Evolutionary conservation across 2,329 filamentous ascomycete species (phyloP).

Genomic region (Penicillium decumbens): DNA sequence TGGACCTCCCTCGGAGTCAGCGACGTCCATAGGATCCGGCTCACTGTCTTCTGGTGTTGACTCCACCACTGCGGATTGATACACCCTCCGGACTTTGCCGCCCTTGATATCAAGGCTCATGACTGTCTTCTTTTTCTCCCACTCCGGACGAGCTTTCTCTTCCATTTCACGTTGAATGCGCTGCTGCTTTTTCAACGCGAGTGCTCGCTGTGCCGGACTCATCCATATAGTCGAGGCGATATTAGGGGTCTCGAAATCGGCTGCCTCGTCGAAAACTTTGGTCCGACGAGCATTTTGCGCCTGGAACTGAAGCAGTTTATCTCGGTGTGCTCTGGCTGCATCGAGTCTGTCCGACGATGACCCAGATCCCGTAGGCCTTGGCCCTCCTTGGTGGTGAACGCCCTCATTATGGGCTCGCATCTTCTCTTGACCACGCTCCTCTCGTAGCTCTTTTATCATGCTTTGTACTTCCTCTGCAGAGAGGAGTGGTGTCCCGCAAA

Average conservation of each 20-base stretch:
- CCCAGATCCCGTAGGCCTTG: conserved; percentile 21
- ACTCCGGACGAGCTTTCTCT: conserved; percentile 78
- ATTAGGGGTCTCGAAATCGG: conserved; percentile 62
- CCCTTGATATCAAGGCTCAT: conserved; percentile 78
- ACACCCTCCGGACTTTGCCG: conserved; percentile 64
- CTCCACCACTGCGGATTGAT: conserved; percentile 33
- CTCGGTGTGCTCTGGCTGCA: conserved; percentile 71
- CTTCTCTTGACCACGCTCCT: conserved; percentile 80
- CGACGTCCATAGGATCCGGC: conserved; percentile 11
- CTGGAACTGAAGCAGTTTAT: conserved; percentile 76
- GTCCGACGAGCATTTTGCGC: conserved; percentile 80
- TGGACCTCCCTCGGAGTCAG: conserved; percentile 8
- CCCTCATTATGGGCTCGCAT: conserved; percentile 71
- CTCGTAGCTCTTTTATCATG: conserved; percentile 77
- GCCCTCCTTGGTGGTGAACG: conserved; percentile 35
- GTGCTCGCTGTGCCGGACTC: conserved; percentile 72
- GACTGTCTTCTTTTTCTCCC: conserved; percentile 80
- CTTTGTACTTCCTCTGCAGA: conserved; percentile 68
- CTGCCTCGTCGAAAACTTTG: conserved; percentile 79
- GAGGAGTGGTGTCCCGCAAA: conserved; percentile 72
- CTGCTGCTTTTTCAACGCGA: conserved; percentile 80
- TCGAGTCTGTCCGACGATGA: conserved; percentile 53
- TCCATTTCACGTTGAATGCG: conserved; percentile 78
- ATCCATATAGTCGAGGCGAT: conserved; percentile 73
- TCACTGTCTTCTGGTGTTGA: conserved; percentile 17